Evolutionary conservation across 73 alveolate species (phyloP), one percentile per base, ranked within the genome.

Genomic region (Uronychia setigera): DNA sequence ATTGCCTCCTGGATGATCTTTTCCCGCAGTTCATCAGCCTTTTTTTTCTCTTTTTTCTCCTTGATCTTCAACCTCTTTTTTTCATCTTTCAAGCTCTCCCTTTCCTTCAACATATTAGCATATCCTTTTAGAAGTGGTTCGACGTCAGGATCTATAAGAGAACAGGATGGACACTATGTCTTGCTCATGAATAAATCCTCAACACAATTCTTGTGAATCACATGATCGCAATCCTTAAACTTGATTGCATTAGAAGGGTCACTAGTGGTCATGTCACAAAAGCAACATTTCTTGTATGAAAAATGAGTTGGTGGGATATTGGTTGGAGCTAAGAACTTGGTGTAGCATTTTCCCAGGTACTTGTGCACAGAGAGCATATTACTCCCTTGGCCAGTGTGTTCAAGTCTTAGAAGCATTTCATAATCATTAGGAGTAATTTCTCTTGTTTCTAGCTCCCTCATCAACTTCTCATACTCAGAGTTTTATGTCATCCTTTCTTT

Each of bases 341-440:
- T 85, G 34, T 60, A 83, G 11, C 26, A 30, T 9, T 1, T 26
- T 19, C 78, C 91, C 26, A 83, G 58, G 31, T 33, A 83, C 31
- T 83, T 83, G 58, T 26, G 13, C 29, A 67, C 5, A 67, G 79
- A 5, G 80, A 82, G 14, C n/a, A n/a, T n/a, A 46, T 33, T 32
- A 80, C 30, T 26, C 75, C 67, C 58, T 76, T 46, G 14, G 29
- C 9, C 0, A 59, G 35, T 13, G 74, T 34, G 1, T 31, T 83
- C 91, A 32, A 83, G 60, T 9, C 32, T 0, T 32, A 83, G 33
- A 13, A 83, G 80, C 84, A 76, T 31, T 5, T 85, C 91, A 35
- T 85, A 85, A 34, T 76, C 91, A 32, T 85, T 86, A 26, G 91
- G 86, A 29, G 75, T 28, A n/a, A 85, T 85, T 57, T 85, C 91